Percentiles rank a stretch among this genome's conserved stretches.
Conservation (phyloP, 805 yeast species). For the Kuraishia molischiana region DNA sequence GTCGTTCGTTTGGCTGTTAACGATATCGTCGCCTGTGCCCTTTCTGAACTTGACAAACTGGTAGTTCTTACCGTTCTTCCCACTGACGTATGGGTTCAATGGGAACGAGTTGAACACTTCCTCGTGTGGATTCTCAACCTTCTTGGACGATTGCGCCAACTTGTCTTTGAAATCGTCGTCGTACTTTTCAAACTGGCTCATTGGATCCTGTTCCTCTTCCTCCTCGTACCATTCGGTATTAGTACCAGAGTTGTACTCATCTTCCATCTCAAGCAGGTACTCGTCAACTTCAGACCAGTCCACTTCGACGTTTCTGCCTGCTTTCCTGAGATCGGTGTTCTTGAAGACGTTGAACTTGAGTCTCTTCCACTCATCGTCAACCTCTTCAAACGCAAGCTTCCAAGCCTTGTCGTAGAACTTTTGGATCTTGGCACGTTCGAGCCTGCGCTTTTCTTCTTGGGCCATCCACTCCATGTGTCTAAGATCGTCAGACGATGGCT, state of each 20-base stretch:
- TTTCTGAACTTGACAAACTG: slow-evolving; percentile 21
- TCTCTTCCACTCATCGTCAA: slow-evolving; percentile 57
- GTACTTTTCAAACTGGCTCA: slow-evolving; percentile 2
- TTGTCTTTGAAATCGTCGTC: slow-evolving; percentile 7
- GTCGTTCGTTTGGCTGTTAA: slow-evolving; percentile 16
- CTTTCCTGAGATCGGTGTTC: slow-evolving; percentile 56
- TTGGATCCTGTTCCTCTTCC: slow-evolving; percentile 7
- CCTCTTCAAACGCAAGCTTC: slow-evolving; percentile 76
- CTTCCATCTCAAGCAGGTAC: slow-evolving; percentile 17
- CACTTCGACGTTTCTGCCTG: slow-evolving; percentile 27
- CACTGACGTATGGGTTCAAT: slow-evolving; percentile 17
- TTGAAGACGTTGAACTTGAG: slow-evolving; percentile 66
- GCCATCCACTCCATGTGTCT: slow-evolving; percentile 85
- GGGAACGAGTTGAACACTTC: slow-evolving; percentile 20
- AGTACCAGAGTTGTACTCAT: slow-evolving; percentile 6
- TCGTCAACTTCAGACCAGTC: slow-evolving; percentile 67
- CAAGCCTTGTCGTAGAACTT: slow-evolving; percentile 66
- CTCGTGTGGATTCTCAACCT: slow-evolving; percentile 11
- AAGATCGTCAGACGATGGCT: slow-evolving; percentile 85
- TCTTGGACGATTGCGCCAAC: slow-evolving; percentile 5
- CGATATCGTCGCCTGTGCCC: slow-evolving; percentile 13
- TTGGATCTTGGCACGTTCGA: slow-evolving; percentile 55
- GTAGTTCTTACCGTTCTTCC: slow-evolving; percentile 18
- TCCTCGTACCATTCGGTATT: slow-evolving; percentile 7
- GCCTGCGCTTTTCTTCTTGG: slow-evolving; percentile 55